These are phyloP conservation scores for Aspergillus pseudoviridinutans DNA, from an alignment of 2,329 filamentous ascomycete genomes.

Conservation along the genomic window DNA sequence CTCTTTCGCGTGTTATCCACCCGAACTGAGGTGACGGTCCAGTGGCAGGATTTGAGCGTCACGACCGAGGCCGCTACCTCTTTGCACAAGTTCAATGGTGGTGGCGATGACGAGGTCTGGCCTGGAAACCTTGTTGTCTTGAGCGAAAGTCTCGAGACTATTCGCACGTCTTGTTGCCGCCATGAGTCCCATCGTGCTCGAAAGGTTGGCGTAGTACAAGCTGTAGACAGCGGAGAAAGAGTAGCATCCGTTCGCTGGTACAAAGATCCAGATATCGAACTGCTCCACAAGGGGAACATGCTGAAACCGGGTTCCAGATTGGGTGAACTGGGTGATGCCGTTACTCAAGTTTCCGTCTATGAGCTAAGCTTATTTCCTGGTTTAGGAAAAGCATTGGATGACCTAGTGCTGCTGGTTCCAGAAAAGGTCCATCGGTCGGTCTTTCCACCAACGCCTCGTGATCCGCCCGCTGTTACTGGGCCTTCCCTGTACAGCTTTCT, in stretches of 20 bases:
- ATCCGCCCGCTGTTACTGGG: conserved; percentile 2
- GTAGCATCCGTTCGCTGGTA: conserved; percentile 57
- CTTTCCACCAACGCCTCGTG: not conserved
- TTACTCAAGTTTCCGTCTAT: conserved; percentile 56
- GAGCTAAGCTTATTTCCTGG: conserved; percentile 51
- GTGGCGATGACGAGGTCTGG: conserved; percentile 52
- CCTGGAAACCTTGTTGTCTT: conserved; percentile 54
- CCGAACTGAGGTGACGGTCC: conserved; percentile 49
- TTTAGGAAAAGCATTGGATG: conserved; percentile 47
- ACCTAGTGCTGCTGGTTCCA: conserved; percentile 50
- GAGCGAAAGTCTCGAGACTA: conserved; percentile 35
- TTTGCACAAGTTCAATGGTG: conserved; percentile 27
- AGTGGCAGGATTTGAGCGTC: conserved; percentile 56
- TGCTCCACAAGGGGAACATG: conserved; percentile 28
- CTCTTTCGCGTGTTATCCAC: conserved; percentile 51
- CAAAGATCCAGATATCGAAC: conserved; percentile 32
- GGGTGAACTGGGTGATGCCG: conserved; percentile 38
- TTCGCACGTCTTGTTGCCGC: conserved; percentile 1
- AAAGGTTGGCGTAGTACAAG: conserved; percentile 55
- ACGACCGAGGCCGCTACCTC: conserved; percentile 44
- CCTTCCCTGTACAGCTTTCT: conserved; percentile 14
- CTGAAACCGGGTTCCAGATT: conserved; percentile 43
- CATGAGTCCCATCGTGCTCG: conserved; percentile 27
- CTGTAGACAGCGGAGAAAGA: conserved; percentile 52
- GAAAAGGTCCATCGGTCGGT: conserved; percentile 15